These are phyloP conservation scores for Fusarium annulatum DNA, from an alignment of 2,329 filamentous ascomycete genomes.

Conservation along the genomic window DNA sequence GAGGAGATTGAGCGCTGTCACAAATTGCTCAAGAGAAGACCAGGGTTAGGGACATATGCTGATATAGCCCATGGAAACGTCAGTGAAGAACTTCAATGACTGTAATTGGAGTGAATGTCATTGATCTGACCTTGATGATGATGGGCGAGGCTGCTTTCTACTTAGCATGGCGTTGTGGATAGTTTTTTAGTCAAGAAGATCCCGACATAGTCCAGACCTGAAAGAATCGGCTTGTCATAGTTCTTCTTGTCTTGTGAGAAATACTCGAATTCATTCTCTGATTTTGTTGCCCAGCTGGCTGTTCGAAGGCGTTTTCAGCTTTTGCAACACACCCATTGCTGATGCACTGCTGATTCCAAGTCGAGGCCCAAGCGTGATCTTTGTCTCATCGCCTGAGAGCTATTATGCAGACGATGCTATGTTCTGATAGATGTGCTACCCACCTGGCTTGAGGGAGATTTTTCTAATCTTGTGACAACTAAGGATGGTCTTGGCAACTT, in stretches of 20 bases:
- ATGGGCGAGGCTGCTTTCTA: conserved; percentile 11
- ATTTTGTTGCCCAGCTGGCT: not conserved
- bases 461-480: not conserved
- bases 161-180: conserved; percentile 31
- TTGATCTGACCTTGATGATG: conserved; percentile 5
- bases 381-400: not conserved
- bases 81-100: not conserved
- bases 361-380: not conserved
- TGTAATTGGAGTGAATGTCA: not conserved
- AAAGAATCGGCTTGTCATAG: not conserved
- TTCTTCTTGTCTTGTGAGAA: not conserved
- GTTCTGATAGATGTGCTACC: not conserved
- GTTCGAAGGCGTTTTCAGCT: not conserved
- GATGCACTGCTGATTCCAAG: not conserved
- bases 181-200: conserved; percentile 11
- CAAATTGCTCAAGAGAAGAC: not conserved
- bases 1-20: not conserved
- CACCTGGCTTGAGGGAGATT: not conserved
- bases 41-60: not conserved
- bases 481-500: not conserved
- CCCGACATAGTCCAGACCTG: not conserved
- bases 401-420: not conserved
- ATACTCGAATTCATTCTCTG: not conserved
- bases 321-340: not conserved
- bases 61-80: conserved; percentile 1